Evolutionary conservation across 1,284 basidiomycete species (phyloP).

Genomic region (Sporisorium sorghi): DNA sequence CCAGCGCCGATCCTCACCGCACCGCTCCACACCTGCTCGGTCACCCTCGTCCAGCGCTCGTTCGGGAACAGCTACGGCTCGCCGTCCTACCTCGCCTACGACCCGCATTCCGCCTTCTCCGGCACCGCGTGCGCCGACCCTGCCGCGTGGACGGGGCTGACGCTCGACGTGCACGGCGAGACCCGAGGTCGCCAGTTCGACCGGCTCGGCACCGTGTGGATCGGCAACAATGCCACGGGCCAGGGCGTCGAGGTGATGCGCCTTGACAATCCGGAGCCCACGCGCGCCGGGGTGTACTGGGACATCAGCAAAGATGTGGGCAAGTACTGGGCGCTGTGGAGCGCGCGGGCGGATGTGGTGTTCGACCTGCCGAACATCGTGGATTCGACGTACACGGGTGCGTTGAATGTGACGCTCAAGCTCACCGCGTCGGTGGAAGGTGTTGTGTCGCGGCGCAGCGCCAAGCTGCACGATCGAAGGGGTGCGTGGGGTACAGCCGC

Average conservation of each 20-base stretch:
- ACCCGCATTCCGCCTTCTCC: slow-evolving; percentile 14
- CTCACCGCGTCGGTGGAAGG: slow-evolving; percentile 33
- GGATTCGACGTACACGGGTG: slow-evolving; percentile 50
- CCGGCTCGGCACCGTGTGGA: slow-evolving; percentile 44
- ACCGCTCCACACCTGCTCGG: slow-evolving; percentile 8
- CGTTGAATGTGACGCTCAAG: slow-evolving; percentile 40
- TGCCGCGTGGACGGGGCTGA: slow-evolving; percentile 39
- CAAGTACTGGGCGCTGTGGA: slow-evolving; percentile 49
- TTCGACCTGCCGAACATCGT: slow-evolving; percentile 61
- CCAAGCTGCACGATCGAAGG: neutral
- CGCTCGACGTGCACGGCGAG: slow-evolving; percentile 36
- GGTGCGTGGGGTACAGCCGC: neutral
- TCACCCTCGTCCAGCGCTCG: slow-evolving; percentile 38
- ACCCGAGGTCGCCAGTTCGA: slow-evolving; percentile 55
- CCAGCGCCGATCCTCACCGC: slow-evolving; percentile 34
- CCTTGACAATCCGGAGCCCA: slow-evolving; percentile 58
- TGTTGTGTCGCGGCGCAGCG: neutral
- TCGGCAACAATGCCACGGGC: slow-evolving; percentile 33
- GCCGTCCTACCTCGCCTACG: slow-evolving; percentile 30
- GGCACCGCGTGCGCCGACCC: slow-evolving; percentile 36
- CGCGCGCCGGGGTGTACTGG: slow-evolving; percentile 47
- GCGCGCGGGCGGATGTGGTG: slow-evolving; percentile 26
- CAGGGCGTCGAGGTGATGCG: slow-evolving; percentile 56
- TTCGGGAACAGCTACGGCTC: slow-evolving; percentile 54
- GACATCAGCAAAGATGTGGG: slow-evolving; percentile 45